Percentiles rank a stretch among this genome's conserved stretches.
phyloP scores from a whole-genome alignment of 129 eudicot species.

The Erigeron canadensis region DNA sequence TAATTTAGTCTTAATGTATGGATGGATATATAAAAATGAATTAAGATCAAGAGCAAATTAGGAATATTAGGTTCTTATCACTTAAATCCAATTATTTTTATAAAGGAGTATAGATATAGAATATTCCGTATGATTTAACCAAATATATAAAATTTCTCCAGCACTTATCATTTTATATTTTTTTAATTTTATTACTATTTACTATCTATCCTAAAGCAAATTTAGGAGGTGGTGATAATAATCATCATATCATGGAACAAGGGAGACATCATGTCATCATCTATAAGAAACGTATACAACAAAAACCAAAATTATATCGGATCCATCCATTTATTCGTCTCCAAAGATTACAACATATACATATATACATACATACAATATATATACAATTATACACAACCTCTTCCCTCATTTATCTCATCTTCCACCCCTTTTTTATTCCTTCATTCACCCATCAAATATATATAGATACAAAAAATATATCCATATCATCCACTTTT shows the following conservation, averaged over 20 bases:
- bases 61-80: too few relatives aligned
- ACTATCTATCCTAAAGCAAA: not conserved
- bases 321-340: constrained; percentile 30
- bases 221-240: constrained; percentile 17
- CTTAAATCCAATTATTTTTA: too few relatives aligned
- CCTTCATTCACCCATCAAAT: constrained; percentile 17
- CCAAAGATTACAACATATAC: constrained; percentile 17
- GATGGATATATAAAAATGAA: too few relatives aligned
- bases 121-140: too few relatives aligned
- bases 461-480: constrained; percentile 20
- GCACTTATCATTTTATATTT: too few relatives aligned
- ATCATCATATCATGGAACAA: constrained; percentile 15
- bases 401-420: constrained; percentile 39
- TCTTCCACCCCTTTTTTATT: constrained; percentile 27
- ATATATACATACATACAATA: not conserved
- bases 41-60: too few relatives aligned
- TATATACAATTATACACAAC: not conserved
- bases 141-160: too few relatives aligned
- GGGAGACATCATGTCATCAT: constrained; percentile 55
- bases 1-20: too few relatives aligned
- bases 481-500: constrained; percentile 13
- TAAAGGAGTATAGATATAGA: too few relatives aligned
- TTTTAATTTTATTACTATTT: not conserved
- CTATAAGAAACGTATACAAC: constrained; percentile 41
- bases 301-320: constrained; percentile 42